phyloP scores from a whole-genome alignment of 805 yeast species.

The Wickerhamiella vanderwaltii region DNA sequence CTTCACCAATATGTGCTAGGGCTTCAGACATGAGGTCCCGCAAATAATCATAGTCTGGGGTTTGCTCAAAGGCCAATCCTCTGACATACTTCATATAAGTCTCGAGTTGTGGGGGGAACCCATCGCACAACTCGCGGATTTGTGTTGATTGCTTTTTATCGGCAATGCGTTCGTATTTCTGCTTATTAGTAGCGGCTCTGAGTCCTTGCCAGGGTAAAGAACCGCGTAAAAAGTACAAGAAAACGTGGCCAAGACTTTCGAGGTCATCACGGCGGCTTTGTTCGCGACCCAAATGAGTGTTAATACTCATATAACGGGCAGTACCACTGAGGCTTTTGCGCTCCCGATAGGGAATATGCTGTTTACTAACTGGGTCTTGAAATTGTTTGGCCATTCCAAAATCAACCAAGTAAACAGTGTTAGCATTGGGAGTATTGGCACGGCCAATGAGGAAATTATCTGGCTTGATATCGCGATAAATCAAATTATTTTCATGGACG shows the following conservation, averaged over 20 bases:
- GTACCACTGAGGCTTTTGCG: slow-evolving; percentile 93
- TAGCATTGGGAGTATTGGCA: slow-evolving; percentile 73
- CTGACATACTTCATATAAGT: slow-evolving; percentile 83
- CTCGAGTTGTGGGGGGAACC: slow-evolving; percentile 86
- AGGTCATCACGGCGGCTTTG: slow-evolving; percentile 94
- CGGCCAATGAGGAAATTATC: slow-evolving; percentile 92
- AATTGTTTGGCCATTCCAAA: slow-evolving; percentile 98
- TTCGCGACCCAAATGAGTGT: slow-evolving; percentile 94
- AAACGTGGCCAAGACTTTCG: slow-evolving; percentile 93
- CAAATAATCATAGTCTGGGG: slow-evolving; percentile 86
- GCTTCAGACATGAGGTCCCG: slow-evolving; percentile 69
- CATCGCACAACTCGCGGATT: slow-evolving; percentile 73
- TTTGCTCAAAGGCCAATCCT: slow-evolving; percentile 79
- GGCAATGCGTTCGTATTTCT: slow-evolving; percentile 94
- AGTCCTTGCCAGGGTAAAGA: slow-evolving; percentile 98
- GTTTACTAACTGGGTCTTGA: slow-evolving; percentile 90
- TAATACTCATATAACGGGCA: slow-evolving; percentile 94
- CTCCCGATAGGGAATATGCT: slow-evolving; percentile 93
- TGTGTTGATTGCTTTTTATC: slow-evolving; percentile 87
- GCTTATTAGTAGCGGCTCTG: slow-evolving; percentile 95
- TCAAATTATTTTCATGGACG: slow-evolving; percentile 79
- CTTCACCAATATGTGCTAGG: slow-evolving; percentile 54
- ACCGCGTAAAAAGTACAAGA: slow-evolving; percentile 79
- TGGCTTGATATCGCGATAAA: slow-evolving; percentile 94
- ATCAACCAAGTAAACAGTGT: slow-evolving; percentile 79